Evolutionary conservation across 2,329 filamentous ascomycete genomes (phyloP), one percentile per base, ranked within the genome.

Genomic region (Botrytis byssoidea): DNA sequence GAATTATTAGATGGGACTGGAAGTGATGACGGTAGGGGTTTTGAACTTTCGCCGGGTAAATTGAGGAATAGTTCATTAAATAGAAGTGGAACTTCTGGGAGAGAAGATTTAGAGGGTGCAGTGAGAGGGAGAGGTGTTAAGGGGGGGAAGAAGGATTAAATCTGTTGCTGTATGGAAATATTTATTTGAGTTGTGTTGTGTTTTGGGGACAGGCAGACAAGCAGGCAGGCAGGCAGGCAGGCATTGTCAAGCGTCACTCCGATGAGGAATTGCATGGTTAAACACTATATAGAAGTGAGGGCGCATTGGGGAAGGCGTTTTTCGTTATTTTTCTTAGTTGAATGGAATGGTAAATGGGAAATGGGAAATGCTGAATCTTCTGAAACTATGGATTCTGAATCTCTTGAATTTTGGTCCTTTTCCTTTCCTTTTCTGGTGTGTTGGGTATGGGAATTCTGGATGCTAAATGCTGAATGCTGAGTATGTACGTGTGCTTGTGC

Each of bases 1-100:
- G 92, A 94, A 81, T 84, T 94, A 74, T 86, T 89, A 32, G 90
- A 93, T 79, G 86, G 86, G 32, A 85, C 87, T 35, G 84, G 85
- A 35, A 88, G 86, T 78, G 88, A 90, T 70, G 88, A 90, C 75
- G 87, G 86, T 25, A 76, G 80, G 37, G 76, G 78, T 1, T 80
- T 81, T 71, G 81, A 81, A 55, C 40, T 79, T n/a, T 77, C 61
- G 72, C 76, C 77, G 35, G 75, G 77, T 5, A 73, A 74, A 44
- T 55, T 74, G 4, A 75, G 78, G 48, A 72, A 73, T 37, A 63
- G 72, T n/a, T 75, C 76, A 3, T 73, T 74, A 16, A 67, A 44
- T 46, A 55, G 40, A 6, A 79, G 32, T 2, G 67, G 44, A 25
- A 57, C 25, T 42, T 70, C 74, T 10, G 78, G 79, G 8, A 77